These are phyloP conservation scores for Xylariales sp. DNA, from an alignment of 2,329 filamentous ascomycete genomes.

Conservation along the genomic window DNA sequence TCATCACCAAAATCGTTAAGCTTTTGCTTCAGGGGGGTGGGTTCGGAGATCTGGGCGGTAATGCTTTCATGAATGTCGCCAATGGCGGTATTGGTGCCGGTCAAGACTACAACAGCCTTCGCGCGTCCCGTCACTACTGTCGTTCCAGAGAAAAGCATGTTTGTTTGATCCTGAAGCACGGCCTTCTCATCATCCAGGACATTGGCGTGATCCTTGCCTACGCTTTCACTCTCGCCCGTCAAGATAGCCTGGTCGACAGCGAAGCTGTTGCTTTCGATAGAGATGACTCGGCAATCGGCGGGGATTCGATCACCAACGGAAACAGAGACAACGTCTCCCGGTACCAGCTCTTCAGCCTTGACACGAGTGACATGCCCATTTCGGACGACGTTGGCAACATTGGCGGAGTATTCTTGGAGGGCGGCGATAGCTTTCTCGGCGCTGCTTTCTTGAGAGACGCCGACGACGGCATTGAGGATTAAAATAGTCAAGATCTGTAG, in stretches of 20 bases:
- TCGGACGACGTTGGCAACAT: conserved; percentile 93
- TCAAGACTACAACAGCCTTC: conserved; percentile 89
- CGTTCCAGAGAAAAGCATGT: conserved; percentile 98
- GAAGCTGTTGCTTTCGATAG: conserved; percentile 97
- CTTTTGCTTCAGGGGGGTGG: conserved; percentile 97
- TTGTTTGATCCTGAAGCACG: conserved; percentile 96
- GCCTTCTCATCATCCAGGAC: conserved; percentile 81
- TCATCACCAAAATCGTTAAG: conserved; percentile 97
- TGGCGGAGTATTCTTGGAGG: conserved; percentile 98
- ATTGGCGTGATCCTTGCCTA: conserved; percentile 79
- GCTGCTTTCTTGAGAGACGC: conserved; percentile 97
- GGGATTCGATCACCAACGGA: conserved; percentile 93
- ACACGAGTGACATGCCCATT: conserved; percentile 83
- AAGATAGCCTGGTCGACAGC: conserved; percentile 95
- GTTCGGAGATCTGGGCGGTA: conserved; percentile 95
- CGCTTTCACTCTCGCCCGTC: conserved; percentile 97
- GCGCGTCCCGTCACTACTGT: conserved; percentile 96
- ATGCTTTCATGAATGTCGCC: conserved; percentile 99
- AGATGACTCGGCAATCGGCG: conserved; percentile 89
- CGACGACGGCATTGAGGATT: conserved; percentile 95
- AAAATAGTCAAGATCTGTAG: conserved; percentile 92
- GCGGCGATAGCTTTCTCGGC: conserved; percentile 98
- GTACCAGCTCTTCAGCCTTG: conserved; percentile 97
- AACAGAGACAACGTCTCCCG: conserved; percentile 90
- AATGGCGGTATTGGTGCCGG: conserved; percentile 91